These are phyloP conservation scores for Phytophthora cryptogea DNA, from an alignment of 352 stramenopile genomes.

Conservation along the genomic window DNA sequence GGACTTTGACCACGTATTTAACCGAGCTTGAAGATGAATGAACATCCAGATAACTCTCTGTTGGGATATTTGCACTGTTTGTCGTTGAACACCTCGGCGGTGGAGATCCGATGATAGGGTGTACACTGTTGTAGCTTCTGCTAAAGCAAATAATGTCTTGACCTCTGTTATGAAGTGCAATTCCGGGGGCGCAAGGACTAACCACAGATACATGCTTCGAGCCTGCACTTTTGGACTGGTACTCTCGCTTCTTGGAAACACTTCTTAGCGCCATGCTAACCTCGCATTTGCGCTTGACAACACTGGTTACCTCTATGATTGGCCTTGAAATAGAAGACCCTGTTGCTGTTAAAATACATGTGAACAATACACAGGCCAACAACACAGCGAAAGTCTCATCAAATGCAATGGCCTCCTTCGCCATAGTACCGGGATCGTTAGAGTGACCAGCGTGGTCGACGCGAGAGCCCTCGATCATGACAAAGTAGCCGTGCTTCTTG, in stretches of 20 bases:
- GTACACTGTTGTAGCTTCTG: slow-evolving; percentile 20
- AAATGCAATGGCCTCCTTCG: slow-evolving; percentile 69
- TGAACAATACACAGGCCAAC: slow-evolving; percentile 18
- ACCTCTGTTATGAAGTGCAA: slow-evolving; percentile 1
- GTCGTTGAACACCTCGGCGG: slow-evolving; percentile 3
- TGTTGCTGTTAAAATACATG: slow-evolving; percentile 1
- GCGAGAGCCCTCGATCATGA: slow-evolving; percentile 77
- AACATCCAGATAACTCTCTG: neutral
- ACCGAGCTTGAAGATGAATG: neutral
- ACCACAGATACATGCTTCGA: slow-evolving; percentile 8
- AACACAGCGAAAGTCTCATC: slow-evolving; percentile 69
- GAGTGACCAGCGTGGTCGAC: slow-evolving; percentile 71
- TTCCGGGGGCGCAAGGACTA: neutral
- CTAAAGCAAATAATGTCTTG: slow-evolving; percentile 4
- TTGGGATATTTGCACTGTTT: neutral
- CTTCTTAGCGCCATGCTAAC: slow-evolving; percentile 13
- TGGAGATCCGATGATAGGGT: slow-evolving; percentile 1
- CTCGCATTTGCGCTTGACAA: neutral
- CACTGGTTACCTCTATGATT: neutral
- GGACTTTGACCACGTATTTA: slow-evolving; percentile 26
- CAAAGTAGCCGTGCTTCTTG: slow-evolving; percentile 77
- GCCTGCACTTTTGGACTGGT: slow-evolving; percentile 1
- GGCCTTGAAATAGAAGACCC: slow-evolving; percentile 13
- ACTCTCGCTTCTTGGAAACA: slow-evolving; percentile 3
- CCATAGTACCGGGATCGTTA: slow-evolving; percentile 72